These are phyloP conservation scores for Erodium maritimum DNA, from an alignment of 345 rosid species.

Conservation along the genomic window DNA sequence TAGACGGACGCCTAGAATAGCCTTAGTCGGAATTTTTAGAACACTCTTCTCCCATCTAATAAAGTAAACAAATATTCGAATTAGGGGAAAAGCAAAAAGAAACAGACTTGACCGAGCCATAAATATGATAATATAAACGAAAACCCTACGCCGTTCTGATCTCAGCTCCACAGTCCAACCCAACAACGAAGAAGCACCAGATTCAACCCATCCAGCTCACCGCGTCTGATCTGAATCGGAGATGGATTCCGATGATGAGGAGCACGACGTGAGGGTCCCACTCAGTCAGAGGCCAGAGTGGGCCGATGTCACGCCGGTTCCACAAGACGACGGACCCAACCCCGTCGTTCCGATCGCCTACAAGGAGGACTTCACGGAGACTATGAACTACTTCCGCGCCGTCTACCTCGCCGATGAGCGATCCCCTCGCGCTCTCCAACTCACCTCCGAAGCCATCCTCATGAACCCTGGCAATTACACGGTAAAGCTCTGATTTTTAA, in stretches of 20 bases:
- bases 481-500: no score
- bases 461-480: slow-evolving; percentile 84
- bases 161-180: no score
- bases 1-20: no score
- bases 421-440: slow-evolving; percentile 61
- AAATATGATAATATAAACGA: no score
- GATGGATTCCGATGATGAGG: slow-evolving; percentile 9
- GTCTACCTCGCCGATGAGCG: slow-evolving; percentile 57
- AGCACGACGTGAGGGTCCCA: slow-evolving; percentile 15
- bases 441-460: slow-evolving; percentile 49
- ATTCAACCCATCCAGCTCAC: no score
- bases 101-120: no score
- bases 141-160: no score
- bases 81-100: no score
- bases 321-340: slow-evolving; percentile 77
- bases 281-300: slow-evolving; percentile 55
- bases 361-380: slow-evolving; percentile 64
- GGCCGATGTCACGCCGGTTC: slow-evolving; percentile 59
- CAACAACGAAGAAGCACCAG: no score
- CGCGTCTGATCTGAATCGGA: neutral
- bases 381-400: slow-evolving; percentile 88
- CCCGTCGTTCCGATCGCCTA: slow-evolving; percentile 77
- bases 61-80: no score
- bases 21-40: no score
- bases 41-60: no score